Evolutionary conservation across 108 stramenopile genomes (phyloP).

Genomic region (Skeletonema marinoi): DNA sequence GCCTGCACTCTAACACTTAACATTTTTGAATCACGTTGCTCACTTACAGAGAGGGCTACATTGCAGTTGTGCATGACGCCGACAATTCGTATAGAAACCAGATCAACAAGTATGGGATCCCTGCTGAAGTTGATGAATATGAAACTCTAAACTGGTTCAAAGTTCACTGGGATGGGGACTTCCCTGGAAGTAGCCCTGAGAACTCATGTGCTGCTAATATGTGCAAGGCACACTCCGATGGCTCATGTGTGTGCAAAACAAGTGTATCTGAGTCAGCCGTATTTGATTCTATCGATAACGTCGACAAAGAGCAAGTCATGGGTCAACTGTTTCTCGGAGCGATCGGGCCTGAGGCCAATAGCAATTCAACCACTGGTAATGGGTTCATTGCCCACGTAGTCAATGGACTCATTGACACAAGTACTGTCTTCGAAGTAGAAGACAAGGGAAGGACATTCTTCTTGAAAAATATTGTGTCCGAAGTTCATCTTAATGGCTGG

Average conservation of each 20-base stretch:
- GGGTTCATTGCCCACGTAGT: slow-evolving; percentile 35
- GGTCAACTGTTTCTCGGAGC: slow-evolving; percentile 47
- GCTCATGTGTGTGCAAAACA: slow-evolving; percentile 56
- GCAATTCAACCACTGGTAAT: slow-evolving; percentile 9
- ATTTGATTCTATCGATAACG: slow-evolving; percentile 12
- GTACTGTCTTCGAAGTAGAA: slow-evolving; percentile 62
- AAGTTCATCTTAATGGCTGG: slow-evolving; percentile 42
- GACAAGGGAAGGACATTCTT: slow-evolving; percentile 41
- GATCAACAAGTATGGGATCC: slow-evolving; percentile 4
- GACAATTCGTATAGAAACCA: slow-evolving; percentile 11
- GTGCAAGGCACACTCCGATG: slow-evolving; percentile 25
- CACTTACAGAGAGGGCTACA: slow-evolving; percentile 38
- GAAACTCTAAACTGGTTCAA: slow-evolving; percentile 50
- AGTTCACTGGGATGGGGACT: slow-evolving; percentile 46
- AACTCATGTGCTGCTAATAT: slow-evolving; percentile 39
- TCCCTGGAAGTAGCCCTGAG: slow-evolving; percentile 35
- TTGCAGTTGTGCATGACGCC: slow-evolving; percentile 57
- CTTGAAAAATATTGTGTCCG: slow-evolving; percentile 56
- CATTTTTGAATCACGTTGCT: not conserved
- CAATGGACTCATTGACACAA: slow-evolving; percentile 25
- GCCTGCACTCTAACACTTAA: not conserved
- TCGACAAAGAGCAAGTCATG: slow-evolving; percentile 21
- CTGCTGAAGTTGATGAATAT: slow-evolving; percentile 35
- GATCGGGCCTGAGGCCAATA: slow-evolving; percentile 19
- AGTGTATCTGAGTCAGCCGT: slow-evolving; percentile 42